phyloP scores from a whole-genome alignment of 1,139 yeast species.

The Zhuliangozyma blackwelliae region DNA sequence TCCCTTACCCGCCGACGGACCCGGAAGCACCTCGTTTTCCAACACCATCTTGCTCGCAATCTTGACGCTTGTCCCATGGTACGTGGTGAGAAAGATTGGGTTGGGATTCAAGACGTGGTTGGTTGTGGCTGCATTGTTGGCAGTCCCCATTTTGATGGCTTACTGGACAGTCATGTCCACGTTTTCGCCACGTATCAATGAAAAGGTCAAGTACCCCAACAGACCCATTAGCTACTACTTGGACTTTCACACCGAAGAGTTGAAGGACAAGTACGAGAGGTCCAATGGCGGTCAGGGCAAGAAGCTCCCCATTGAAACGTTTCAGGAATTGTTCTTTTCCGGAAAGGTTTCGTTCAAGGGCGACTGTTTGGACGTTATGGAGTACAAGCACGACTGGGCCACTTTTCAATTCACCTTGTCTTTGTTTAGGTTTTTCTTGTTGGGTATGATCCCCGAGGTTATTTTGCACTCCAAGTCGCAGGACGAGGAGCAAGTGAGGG shows the following conservation, averaged over 20 bases:
- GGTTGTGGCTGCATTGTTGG: constrained; percentile 47
- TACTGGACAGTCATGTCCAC: constrained; percentile 80
- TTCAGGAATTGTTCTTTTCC: constrained; percentile 82
- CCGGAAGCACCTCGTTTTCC: constrained; percentile 74
- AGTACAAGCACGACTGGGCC: constrained; percentile 91
- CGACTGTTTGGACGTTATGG: constrained; percentile 78
- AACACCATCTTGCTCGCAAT: constrained; percentile 54
- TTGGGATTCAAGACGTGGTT: constrained; percentile 71
- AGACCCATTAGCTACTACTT: constrained; percentile 75
- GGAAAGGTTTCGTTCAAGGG: constrained; percentile 86
- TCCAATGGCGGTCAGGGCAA: constrained; percentile 53
- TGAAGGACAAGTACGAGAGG: constrained; percentile 61
- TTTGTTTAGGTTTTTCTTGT: constrained; percentile 73
- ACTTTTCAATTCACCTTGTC: constrained; percentile 73
- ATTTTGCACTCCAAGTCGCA: constrained; percentile 88
- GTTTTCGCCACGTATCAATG: constrained; percentile 77
- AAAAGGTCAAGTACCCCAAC: constrained; percentile 72
- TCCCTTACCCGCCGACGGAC: constrained; percentile 89
- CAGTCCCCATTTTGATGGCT: constrained; percentile 69
- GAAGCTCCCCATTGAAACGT: constrained; percentile 90
- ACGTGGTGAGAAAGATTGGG: constrained; percentile 61
- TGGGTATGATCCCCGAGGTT: constrained; percentile 92
- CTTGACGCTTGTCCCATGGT: constrained; percentile 59
- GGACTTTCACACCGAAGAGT: constrained; percentile 74
- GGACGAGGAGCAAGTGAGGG: constrained; percentile 95